Base-by-base conservation (phyloP, 371 early-diverging fungal genomes). In the Catenaria anguillulae region DNA sequence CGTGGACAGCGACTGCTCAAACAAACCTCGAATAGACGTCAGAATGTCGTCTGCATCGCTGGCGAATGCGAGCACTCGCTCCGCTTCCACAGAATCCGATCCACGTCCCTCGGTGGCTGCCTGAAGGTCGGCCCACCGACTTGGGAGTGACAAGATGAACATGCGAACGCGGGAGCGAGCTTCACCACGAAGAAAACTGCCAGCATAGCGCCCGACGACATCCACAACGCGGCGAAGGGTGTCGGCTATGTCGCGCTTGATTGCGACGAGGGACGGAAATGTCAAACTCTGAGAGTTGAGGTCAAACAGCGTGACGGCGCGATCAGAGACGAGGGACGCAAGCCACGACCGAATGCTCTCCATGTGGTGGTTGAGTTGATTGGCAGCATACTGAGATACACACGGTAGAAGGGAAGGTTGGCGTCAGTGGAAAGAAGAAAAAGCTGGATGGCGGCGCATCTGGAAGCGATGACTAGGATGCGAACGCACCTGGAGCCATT, bases 201-300 rank as follows among this genome's bases (percentile, higher is more conserved):
- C 86, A 10, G 96, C 93, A 67, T 95, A 90, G 60, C 84, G 81
- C 36, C 84, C 85, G 45, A 95, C 78, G 23, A 93, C 84, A 33
- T 85, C 88, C 10, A 95, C 89, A 1, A 92, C 94, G 54, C 84
- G 84, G 50, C 90, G 81, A 29, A 95, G 74, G 0, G 92, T 91
- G 61, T 84, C 84, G 0, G 91, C 85, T 0, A 93, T 83, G 64
- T 93, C 94, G 37, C 81, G 81, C 62, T 85, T 85, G 62, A 89
- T 83, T 5, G 71, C 62, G 0, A 77, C 75, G 31, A 90, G 67
- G 0, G 55, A 60, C 24, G 58, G 33, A 17, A 63, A 37, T 46
- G 36, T 74, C 5, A 12, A 29, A 26, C 29, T 24, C 5, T 74
- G 10, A 74, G 69, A n/a, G 73, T 62, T 2, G 73, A 65, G 2